A percentile compares a stretch with the other conserved stretches of the same genome.
These are phyloP conservation scores for Quercus dentata DNA, from an alignment of 306 rosid species.

Conservation along the genomic window DNA sequence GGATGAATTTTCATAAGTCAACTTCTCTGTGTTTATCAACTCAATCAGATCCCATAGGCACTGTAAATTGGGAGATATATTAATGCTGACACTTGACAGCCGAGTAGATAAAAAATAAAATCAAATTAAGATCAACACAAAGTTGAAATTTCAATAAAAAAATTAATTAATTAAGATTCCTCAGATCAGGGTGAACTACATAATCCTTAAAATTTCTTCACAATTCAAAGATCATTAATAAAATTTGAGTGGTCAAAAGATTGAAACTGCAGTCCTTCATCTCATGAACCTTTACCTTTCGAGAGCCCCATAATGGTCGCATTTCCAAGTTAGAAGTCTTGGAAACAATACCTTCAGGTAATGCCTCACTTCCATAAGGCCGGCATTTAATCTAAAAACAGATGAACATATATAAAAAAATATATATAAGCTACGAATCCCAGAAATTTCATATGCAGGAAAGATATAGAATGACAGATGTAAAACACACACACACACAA, in stretches of 20 bases:
- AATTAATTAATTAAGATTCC: background rate
- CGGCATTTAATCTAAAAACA: conserved; percentile 58
- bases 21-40: background rate
- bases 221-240: background rate
- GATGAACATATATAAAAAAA: conserved; percentile 28
- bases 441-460: background rate
- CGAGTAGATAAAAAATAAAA: background rate
- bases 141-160: background rate
- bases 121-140: background rate
- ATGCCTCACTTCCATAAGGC: conserved; percentile 73
- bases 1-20: background rate
- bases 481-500: background rate
- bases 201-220: background rate
- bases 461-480: background rate
- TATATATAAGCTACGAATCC: background rate
- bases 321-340: conserved; percentile 58
- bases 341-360: conserved; percentile 70
- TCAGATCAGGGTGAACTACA: background rate
- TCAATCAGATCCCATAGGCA: background rate
- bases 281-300: conserved; percentile 15
- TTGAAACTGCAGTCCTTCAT: conserved; percentile 23
- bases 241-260: background rate
- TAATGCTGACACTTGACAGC: background rate
- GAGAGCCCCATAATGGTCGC: conserved; percentile 60
- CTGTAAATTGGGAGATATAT: background rate